A percentile compares a stretch with the other conserved stretches of the same genome.
phyloP scores from a whole-genome alignment of 805 yeast genomes.

The Pichia eremophila region DNA sequence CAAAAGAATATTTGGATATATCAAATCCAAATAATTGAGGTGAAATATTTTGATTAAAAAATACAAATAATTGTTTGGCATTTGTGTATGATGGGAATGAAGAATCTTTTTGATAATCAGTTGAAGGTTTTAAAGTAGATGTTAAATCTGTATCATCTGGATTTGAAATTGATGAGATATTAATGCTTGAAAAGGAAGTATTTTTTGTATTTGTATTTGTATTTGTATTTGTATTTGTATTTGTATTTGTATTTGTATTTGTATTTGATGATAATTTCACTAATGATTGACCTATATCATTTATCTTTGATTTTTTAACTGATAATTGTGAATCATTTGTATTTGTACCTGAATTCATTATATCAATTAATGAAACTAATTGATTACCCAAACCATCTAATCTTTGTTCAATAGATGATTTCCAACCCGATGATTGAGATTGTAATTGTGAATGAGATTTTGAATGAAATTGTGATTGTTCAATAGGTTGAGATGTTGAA shows the following conservation, averaged over 20 bases:
- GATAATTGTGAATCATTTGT: neutral
- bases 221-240: too few relatives aligned
- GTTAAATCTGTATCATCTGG: constrained; percentile 7
- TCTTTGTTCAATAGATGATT: neutral
- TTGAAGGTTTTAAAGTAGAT: constrained; percentile 8
- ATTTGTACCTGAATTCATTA: too few relatives aligned
- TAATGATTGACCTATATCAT: neutral
- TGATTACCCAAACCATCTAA: too few relatives aligned
- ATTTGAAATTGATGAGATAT: too few relatives aligned
- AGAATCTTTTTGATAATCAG: too few relatives aligned
- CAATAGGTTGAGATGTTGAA: too few relatives aligned
- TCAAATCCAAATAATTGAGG: constrained; percentile 63
- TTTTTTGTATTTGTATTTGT: too few relatives aligned
- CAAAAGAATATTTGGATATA: constrained; percentile 39
- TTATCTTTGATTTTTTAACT: neutral
- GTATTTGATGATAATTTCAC: neutral
- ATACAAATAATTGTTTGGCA: constrained; percentile 40
- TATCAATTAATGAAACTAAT: too few relatives aligned
- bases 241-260: neutral
- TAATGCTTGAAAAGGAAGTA: too few relatives aligned
- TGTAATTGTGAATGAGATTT: too few relatives aligned
- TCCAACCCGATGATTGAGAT: too few relatives aligned
- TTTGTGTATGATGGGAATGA: constrained; percentile 10
- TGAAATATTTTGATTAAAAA: constrained; percentile 45
- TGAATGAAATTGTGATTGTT: too few relatives aligned